Conservation (phyloP, 129 eudicot species). For the Flaveria robusta region DNA sequence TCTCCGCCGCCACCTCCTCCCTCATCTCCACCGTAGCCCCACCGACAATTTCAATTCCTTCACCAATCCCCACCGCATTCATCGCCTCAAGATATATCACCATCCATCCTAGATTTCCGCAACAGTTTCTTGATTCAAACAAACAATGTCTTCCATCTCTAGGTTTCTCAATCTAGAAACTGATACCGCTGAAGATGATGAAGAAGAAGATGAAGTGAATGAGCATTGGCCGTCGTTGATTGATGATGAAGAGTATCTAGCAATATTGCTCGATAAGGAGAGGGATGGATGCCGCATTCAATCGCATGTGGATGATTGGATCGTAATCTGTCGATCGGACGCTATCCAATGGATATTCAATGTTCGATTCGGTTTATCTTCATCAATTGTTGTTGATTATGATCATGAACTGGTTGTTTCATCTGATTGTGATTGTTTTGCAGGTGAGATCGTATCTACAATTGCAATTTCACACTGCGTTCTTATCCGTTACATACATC, state of each 20-base stretch:
- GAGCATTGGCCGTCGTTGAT: not conserved
- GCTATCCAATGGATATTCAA: conserved; percentile 62
- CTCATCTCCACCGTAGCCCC: conserved; percentile 38
- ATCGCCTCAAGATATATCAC: conserved; percentile 7
- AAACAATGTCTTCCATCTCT: conserved; percentile 30
- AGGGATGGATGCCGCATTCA: not conserved
- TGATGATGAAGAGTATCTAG: conserved; percentile 51
- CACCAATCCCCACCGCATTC: conserved; percentile 21
- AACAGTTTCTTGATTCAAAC: not conserved
- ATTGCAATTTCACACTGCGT: conserved; percentile 55
- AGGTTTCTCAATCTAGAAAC: conserved; percentile 44
- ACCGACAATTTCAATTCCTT: conserved; percentile 32
- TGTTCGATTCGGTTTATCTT: conserved; percentile 34
- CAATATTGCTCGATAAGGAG: conserved; percentile 44
- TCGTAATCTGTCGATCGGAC: conserved; percentile 47
- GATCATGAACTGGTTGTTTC: not conserved
- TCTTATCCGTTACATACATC: conserved; percentile 55
- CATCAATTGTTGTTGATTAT: too few species aligned
- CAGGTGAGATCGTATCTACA: conserved; percentile 51
- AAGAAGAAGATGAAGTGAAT: conserved; percentile 31
- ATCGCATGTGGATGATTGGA: conserved; percentile 27
- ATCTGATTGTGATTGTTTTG: not conserved
- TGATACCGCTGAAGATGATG: conserved; percentile 32
- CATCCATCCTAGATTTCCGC: conserved; percentile 33
- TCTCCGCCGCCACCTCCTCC: conserved; percentile 31